phyloP scores from a whole-genome alignment of 371 early-diverging fungal species.

The Syncephalastrum contaminatum region DNA sequence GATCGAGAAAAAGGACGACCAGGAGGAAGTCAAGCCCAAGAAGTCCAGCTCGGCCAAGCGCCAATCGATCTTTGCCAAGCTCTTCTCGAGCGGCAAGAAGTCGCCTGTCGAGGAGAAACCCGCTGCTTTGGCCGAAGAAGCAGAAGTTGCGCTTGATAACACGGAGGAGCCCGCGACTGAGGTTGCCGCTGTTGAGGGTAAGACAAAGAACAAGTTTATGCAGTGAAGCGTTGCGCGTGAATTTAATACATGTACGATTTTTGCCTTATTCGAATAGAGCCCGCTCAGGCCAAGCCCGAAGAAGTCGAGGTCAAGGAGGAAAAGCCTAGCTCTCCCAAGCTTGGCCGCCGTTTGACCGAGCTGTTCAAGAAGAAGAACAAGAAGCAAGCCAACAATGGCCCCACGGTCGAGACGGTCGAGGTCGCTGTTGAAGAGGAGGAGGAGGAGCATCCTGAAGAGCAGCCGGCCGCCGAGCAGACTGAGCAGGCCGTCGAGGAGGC shows the following conservation, averaged over 20 bases:
- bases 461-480: constrained; percentile 3
- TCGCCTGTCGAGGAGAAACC: constrained; percentile 8
- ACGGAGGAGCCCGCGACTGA: constrained; percentile 4
- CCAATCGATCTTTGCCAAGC: constrained; percentile 12
- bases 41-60: constrained; percentile 1
- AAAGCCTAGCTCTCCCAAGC: constrained; percentile 5
- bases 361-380: constrained; percentile 11
- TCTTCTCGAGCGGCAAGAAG: constrained; percentile 11
- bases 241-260: background rate
- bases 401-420: constrained; percentile 6
- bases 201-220: background rate
- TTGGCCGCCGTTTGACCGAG: constrained; percentile 11
- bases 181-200: constrained; percentile 1
- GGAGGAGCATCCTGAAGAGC: constrained; percentile 10
- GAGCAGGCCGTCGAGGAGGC: background rate
- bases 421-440: constrained; percentile 7
- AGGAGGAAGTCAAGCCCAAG: constrained; percentile 4
- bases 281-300: constrained; percentile 39
- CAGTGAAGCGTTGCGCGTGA: too few relatives aligned
- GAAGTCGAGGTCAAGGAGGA: constrained; percentile 27
- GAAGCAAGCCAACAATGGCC: constrained; percentile 3
- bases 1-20: background rate
- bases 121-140: constrained; percentile 12
- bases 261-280: constrained; percentile 3
- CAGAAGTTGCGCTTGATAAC: background rate